Conservation (phyloP, 495 filamentous ascomycete species). For the Hypoxylon perforatum region DNA sequence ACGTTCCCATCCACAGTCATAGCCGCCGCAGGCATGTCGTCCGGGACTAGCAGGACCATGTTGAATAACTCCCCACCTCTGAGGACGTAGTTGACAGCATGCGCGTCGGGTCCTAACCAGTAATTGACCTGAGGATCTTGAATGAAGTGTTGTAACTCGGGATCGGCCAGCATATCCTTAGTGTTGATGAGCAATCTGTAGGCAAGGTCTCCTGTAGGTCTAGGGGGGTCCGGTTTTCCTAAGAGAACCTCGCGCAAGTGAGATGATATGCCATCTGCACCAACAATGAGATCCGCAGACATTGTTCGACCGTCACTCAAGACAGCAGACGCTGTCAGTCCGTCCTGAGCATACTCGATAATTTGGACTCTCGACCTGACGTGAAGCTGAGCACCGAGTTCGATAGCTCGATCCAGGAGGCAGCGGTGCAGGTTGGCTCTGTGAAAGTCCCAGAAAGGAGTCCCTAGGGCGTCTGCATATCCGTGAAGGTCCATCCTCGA, state of each 20-base stretch:
- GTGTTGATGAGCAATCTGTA: conserved; percentile 70
- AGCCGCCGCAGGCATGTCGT: conserved; percentile 70
- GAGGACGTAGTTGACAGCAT: conserved; percentile 73
- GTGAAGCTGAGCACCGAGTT: conserved; percentile 63
- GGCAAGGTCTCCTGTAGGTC: conserved; percentile 74
- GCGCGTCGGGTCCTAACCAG: conserved; percentile 72
- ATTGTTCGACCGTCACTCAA: conserved; percentile 48
- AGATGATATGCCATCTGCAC: conserved; percentile 69
- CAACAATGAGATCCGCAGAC: conserved; percentile 65
- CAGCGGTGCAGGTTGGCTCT: conserved; percentile 67
- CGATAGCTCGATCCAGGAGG: conserved; percentile 61
- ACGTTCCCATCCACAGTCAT: conserved; percentile 66
- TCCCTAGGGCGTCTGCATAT: conserved; percentile 56
- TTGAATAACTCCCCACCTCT: conserved; percentile 72
- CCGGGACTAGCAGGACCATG: conserved; percentile 75
- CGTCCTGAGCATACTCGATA: conserved; percentile 50
- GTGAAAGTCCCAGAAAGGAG: conserved; percentile 68
- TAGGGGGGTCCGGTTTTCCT: conserved; percentile 55
- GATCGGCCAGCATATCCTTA: conserved; percentile 64
- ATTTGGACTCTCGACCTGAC: conserved; percentile 56
- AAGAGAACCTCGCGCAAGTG: conserved; percentile 61
- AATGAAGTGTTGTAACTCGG: conserved; percentile 60
- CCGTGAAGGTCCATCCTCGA: conserved; percentile 55
- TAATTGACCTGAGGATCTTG: conserved; percentile 70
- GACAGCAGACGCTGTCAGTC: conserved; percentile 40